Evolutionary conservation across 345 rosid species (phyloP).

Genomic region (Lenwebbia sp.): DNA sequence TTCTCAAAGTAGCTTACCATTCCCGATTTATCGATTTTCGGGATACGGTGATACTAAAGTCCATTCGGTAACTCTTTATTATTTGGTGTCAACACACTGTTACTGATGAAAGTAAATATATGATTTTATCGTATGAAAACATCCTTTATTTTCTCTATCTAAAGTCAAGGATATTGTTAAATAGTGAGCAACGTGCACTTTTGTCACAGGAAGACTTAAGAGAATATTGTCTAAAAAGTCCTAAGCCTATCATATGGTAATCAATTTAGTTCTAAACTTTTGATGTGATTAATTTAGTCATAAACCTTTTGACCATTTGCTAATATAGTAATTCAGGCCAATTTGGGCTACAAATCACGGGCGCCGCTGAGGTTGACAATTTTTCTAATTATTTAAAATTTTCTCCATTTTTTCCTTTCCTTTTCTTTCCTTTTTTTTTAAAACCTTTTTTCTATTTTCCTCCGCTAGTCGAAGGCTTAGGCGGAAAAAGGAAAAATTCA

Average conservation of each 20-base stretch:
- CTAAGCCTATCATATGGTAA: rapidly evolving
- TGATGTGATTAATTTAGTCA: not conserved
- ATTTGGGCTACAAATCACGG: not conserved
- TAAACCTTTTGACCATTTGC: not conserved
- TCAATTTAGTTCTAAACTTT: not conserved
- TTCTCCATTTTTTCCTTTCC: not conserved
- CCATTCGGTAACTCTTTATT: too few species aligned
- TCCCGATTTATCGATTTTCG: too few species aligned
- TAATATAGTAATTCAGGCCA: not conserved
- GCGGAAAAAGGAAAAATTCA: not conserved
- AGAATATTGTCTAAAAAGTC: not conserved
- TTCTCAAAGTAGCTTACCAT: too few species aligned
- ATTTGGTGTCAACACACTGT: too few species aligned
- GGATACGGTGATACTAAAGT: too few species aligned
- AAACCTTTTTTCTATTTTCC: not conserved
- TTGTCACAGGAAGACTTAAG: not conserved
- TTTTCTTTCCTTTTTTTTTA: not conserved
- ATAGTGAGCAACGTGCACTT: not conserved
- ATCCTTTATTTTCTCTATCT: not conserved
- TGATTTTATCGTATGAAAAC: not conserved
- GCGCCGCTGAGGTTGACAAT: not conserved
- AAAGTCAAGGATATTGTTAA: not conserved
- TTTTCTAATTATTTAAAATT: not conserved
- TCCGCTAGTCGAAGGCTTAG: rapidly evolving
- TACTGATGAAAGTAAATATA: not conserved